phyloP scores from a whole-genome alignment of 202 grass and related monocot species.

The Elaeis oleifera region DNA sequence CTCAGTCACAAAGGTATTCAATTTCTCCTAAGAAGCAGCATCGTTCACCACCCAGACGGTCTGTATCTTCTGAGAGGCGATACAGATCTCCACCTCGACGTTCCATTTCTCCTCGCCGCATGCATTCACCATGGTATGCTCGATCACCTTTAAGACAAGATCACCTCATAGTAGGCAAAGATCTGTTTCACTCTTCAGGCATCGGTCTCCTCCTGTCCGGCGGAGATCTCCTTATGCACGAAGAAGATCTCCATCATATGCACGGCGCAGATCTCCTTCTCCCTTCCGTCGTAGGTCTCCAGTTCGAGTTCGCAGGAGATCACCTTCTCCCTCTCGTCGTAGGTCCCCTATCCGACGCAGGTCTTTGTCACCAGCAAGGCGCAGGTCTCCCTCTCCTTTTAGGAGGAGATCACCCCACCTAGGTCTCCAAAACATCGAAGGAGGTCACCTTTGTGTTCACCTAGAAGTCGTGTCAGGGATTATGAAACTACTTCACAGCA shows the following conservation, averaged over 20 bases:
- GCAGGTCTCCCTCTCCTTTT: constrained; percentile 16
- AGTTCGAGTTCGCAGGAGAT: constrained; percentile 19
- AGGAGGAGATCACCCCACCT: constrained; percentile 20
- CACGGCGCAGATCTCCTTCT: constrained; percentile 38
- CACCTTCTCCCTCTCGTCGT: neutral
- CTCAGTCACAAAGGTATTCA: constrained; percentile 31
- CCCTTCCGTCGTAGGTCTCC: constrained; percentile 40
- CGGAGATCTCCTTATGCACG: constrained; percentile 32
- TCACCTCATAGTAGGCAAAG: constrained; percentile 52
- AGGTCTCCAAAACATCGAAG: constrained; percentile 42
- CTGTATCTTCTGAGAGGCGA: constrained; percentile 36
- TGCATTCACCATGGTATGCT: constrained; percentile 42
- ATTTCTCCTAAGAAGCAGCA: constrained; percentile 54
- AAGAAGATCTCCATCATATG: constrained; percentile 47
- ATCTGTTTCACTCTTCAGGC: constrained; percentile 36
- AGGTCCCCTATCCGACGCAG: constrained; percentile 1
- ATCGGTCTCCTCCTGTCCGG: constrained; percentile 41
- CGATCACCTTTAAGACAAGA: constrained; percentile 35
- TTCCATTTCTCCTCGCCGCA: constrained; percentile 43
- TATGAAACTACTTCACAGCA: constrained; percentile 26
- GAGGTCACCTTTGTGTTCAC: constrained; percentile 33
- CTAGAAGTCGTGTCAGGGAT: constrained; percentile 34
- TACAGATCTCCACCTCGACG: constrained; percentile 27
- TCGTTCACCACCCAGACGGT: constrained; percentile 37
- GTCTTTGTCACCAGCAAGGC: constrained; percentile 20